Evolutionary conservation across 1,284 basidiomycete genomes (phyloP), one percentile per base, ranked within the genome.

Genomic region (Fomitopsis betulina): DNA sequence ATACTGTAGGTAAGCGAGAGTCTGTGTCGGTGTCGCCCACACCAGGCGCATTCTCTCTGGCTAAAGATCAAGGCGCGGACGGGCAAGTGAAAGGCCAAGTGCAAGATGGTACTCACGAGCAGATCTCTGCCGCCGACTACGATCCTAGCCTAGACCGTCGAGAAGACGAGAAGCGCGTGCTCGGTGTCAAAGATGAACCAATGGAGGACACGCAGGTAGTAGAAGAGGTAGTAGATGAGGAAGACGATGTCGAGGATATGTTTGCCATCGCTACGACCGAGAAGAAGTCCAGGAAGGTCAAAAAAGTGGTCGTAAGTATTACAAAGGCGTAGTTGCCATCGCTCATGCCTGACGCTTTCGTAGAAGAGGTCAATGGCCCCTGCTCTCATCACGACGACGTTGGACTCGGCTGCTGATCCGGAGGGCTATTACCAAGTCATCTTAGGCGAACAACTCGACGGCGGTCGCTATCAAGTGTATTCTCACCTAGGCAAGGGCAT

Each of bases 401-500:
- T 89, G 37, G 89, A 93, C 67, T 82, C 86, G 13, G 89, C 88
- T 5, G 80, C 90, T 58, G 97, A 99, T 72, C 71, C 89, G 0
- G 97, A 99, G 72, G 97, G 97, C 0, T 99, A 99, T 71, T 98
- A 99, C 72, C 87, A 88, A 60, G 85, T 97, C 61, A 95, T 96
- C 53, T 83, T 98, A 5, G 97, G 96, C 52, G 97, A 99, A 74
- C 85, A 96, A 58, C 78, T 98, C n/a, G 93, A 97, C 66, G 84
- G 86, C 42, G 95, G 94, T 1, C 84, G 91, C 47, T 99, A 98
- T 72, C 94, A 98, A 70, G 93, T 99, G 12, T 96, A 93, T 64
- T 94, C 94, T 33, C 93, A 86, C 51, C 80, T 99, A 12, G 97
- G 97, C 35, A 96, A 96, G 71, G 97, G 97, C 59, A 99, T 99